Evolutionary conservation across 352 stramenopile genomes (phyloP), one percentile per base, ranked within the genome.

Genomic region (Phytopythium boreale): DNA sequence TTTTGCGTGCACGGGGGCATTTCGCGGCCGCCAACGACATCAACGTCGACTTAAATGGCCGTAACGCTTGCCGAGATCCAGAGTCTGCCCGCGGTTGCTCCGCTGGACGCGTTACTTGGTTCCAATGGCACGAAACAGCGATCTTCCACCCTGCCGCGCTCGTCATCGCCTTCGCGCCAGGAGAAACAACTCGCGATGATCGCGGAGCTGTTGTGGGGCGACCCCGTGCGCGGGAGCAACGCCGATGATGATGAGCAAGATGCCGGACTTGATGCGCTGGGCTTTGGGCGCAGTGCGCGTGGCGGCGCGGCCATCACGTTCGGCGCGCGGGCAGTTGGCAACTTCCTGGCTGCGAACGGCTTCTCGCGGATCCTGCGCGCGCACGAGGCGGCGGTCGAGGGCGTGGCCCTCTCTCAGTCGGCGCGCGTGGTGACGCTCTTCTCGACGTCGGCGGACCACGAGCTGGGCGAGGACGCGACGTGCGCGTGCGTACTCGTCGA

Each of bases 1-100:
- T 98, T 99, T 63, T 99, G 98, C 69, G 98, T 99, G 75, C 98
- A 99, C 67, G 97, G 97, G 24, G 95, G 95, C n/a, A 77, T 98
- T 43, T 98, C 89, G 49, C 97, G 97, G 9, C 96, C 99, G n/a
- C n/a, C n/a, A n/a, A n/a, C n/a, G 67, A 75, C 99, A 27, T 76
- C 56, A 82, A 87, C 71, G 84, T 29, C 29, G 14, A 46, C 15
- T 2, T 24, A n/a, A 24, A 34, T 24, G 78, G 20, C 52, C 2
- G 64, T 61, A 11, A 59, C 66, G 2, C 61, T 84, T 10, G 78
- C 86, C 9, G 79, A 95, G 7, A 88, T 92, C 53, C 62, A 70
- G 17, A 60, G 68, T 2, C 36, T 90, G 12, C 79, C 75, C 0
- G 26, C 51, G 8, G 67, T 61, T 3, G 74, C 67, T 43, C 59